Evolutionary conservation across 345 rosid species (phyloP).

Genomic region (Abelmoschus esculentus): DNA sequence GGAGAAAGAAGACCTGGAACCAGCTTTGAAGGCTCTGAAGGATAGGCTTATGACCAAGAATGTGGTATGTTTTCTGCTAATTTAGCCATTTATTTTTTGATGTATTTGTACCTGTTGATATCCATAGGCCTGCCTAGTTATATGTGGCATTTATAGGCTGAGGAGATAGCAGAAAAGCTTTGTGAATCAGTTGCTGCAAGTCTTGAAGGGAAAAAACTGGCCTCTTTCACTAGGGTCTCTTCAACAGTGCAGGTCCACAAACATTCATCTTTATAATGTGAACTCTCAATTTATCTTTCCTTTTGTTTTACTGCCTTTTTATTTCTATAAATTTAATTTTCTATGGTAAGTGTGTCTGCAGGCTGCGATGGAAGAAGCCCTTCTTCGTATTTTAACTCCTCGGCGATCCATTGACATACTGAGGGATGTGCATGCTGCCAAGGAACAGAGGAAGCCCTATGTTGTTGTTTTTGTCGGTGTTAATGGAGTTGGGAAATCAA

Average conservation of each 20-base stretch:
- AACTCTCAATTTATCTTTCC: not conserved
- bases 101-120: not conserved
- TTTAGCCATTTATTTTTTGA: not conserved
- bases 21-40: constrained; percentile 90
- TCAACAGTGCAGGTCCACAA: constrained; percentile 83
- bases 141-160: constrained; percentile 52
- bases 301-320: not conserved
- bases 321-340: not conserved
- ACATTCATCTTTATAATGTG: not conserved
- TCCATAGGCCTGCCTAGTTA: not conserved
- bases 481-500: constrained; percentile 97
- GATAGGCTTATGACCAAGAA: constrained; percentile 99
- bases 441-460: constrained; percentile 59
- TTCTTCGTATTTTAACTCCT: constrained; percentile 93
- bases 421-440: constrained; percentile 89
- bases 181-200: constrained; percentile 95
- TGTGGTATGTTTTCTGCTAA: constrained; percentile 55
- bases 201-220: constrained; percentile 95
- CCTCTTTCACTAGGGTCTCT: constrained; percentile 93
- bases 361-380: constrained; percentile 76
- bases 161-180: constrained; percentile 96
- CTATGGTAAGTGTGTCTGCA: not conserved
- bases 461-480: constrained; percentile 97
- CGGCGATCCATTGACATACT: constrained; percentile 92
- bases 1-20: constrained; percentile 87